phyloP scores from a whole-genome alignment of 1,284 basidiomycete genomes.

The Pseudozyma hubeiensis region DNA sequence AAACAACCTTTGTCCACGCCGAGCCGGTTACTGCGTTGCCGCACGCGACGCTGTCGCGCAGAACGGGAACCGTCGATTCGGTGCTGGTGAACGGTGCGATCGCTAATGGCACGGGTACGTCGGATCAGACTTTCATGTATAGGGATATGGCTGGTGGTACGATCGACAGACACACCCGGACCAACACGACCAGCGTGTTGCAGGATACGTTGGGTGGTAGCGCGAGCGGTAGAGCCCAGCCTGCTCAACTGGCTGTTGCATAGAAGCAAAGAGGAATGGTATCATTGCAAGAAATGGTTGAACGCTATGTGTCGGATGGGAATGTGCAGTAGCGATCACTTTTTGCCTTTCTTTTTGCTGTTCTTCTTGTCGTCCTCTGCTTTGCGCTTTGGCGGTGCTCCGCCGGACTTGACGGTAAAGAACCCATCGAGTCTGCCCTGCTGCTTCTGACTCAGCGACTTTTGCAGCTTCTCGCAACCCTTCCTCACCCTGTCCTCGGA shows the following conservation, averaged over 20 bases:
- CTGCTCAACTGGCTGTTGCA: slow-evolving; percentile 14
- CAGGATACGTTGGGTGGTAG: slow-evolving; percentile 19
- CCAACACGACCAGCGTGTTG: slow-evolving; percentile 24
- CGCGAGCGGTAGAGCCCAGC: slow-evolving; percentile 20
- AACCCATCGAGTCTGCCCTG: slow-evolving; percentile 96
- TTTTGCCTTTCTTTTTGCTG: slow-evolving; percentile 52
- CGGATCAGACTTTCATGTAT: slow-evolving; percentile 25
- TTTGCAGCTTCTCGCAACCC: slow-evolving; percentile 90
- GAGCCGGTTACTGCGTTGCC: slow-evolving; percentile 7
- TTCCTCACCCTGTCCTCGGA: slow-evolving; percentile 97
- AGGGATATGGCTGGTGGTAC: slow-evolving; percentile 30
- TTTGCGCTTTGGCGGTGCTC: slow-evolving; percentile 34
- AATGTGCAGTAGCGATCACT: slow-evolving; percentile 6
- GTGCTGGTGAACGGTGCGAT: slow-evolving; percentile 22
- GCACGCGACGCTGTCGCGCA: slow-evolving; percentile 13
- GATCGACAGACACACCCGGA: slow-evolving; percentile 24
- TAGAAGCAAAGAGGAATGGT: slow-evolving; percentile 13
- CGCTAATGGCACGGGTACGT: slow-evolving; percentile 13
- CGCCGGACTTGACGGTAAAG: slow-evolving; percentile 72
- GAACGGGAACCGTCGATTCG: slow-evolving; percentile 7
- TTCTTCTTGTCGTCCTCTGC: slow-evolving; percentile 38
- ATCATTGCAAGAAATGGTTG: slow-evolving; percentile 18
- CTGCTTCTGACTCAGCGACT: slow-evolving; percentile 88
- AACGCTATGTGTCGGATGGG: not conserved
- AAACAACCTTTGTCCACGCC: slow-evolving; percentile 18